Percentiles rank a stretch among this genome's conserved stretches.
Evolutionary conservation across 2,329 filamentous ascomycete genomes (phyloP).

Genomic region (Claviceps arundinis): DNA sequence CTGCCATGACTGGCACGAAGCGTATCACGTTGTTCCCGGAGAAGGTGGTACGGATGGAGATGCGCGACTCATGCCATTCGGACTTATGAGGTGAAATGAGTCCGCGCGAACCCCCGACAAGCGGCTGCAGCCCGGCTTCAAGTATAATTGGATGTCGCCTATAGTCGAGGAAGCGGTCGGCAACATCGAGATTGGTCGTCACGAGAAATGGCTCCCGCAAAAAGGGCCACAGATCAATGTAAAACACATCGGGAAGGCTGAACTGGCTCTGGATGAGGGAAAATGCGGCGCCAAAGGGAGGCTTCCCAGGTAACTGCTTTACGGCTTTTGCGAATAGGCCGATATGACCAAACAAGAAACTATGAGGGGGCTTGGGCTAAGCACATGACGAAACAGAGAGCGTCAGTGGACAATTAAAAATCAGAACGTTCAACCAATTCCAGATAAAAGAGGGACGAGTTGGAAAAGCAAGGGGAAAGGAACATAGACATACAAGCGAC

Average conservation of each 20-base stretch:
- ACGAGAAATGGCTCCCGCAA: neutral
- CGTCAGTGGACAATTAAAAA: neutral
- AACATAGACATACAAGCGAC: neutral
- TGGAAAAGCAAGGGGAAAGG: neutral
- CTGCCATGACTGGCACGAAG: conserved; percentile 1
- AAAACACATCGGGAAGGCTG: conserved; percentile 1
- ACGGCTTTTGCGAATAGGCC: neutral
- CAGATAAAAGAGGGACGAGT: neutral
- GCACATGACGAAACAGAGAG: neutral
- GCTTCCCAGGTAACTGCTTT: neutral
- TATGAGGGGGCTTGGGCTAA: conserved; percentile 2
- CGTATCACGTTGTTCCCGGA: conserved; percentile 1
- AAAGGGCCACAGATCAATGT: conserved; percentile 1
- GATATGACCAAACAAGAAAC: neutral
- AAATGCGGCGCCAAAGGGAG: neutral
- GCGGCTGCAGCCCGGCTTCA: neutral
- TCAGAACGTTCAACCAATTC: neutral
- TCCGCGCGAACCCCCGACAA: neutral
- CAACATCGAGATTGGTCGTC: neutral
- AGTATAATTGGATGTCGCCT: neutral
- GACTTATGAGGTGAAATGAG: neutral
- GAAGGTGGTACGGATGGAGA: neutral
- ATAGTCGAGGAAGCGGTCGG: conserved; percentile 2
- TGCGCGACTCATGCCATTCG: conserved; percentile 4
- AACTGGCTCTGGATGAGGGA: neutral